Conservation (phyloP, 139 green algal species). For the Chlorella vulgaris region DNA sequence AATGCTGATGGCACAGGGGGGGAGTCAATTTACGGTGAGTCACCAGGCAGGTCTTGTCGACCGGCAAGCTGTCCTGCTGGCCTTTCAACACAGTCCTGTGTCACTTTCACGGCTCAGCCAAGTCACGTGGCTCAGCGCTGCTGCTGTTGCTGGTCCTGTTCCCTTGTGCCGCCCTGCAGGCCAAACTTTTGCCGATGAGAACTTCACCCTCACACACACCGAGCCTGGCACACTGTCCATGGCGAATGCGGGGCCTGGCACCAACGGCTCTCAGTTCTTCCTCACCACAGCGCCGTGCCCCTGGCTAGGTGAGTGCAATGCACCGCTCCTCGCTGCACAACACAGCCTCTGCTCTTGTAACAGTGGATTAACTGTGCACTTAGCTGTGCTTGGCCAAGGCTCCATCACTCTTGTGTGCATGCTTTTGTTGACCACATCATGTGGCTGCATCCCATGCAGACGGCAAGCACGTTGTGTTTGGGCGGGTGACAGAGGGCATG, state of each 20-base stretch:
- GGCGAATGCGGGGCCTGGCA: conserved; percentile 72
- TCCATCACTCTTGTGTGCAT: not conserved
- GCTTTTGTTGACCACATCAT: not conserved
- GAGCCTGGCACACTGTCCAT: conserved; percentile 42
- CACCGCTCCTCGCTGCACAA: not conserved
- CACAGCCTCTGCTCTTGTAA: no score
- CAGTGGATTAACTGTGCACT: no score
- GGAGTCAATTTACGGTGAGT: conserved; percentile 70
- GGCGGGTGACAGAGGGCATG: conserved; percentile 85
- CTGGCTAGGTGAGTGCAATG: conserved; percentile 58
- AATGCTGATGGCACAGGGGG: conserved; percentile 77
- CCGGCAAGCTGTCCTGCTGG: no score
- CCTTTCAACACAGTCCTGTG: no score
- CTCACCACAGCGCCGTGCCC: conserved; percentile 51
- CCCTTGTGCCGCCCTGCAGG: no score
- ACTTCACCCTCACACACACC: conserved; percentile 59
- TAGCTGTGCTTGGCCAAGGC: no score
- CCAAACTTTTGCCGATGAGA: conserved; percentile 44
- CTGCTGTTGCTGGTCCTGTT: no score
- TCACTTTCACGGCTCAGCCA: no score
- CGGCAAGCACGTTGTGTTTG: conserved; percentile 96
- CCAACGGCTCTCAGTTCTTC: conserved; percentile 80
- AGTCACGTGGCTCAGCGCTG: no score
- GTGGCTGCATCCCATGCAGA: conserved; percentile 7
- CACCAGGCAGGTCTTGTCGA: not conserved